Evolutionary conservation across 768 basidiomycete genomes (phyloP).

Genomic region (Xanthoconium purpureum): DNA sequence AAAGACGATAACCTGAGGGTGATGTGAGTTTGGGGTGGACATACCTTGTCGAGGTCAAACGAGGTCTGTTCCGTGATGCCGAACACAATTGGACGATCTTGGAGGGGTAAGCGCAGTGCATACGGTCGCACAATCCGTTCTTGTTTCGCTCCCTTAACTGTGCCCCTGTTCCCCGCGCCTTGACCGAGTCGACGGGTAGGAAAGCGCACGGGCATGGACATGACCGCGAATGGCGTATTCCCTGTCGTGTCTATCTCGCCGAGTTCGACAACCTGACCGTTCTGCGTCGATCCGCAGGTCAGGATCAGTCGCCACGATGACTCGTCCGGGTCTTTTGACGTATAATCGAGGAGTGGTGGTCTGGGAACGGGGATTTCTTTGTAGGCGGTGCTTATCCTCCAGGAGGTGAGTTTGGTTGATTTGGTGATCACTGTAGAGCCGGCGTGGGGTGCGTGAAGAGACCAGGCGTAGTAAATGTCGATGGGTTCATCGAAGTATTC

Average conservation of each 20-base stretch:
- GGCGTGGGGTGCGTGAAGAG: conserved; percentile 23
- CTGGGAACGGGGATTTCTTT: conserved; percentile 68
- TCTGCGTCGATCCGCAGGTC: conserved; percentile 33
- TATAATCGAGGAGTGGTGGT: conserved; percentile 42
- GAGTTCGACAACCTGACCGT: conserved; percentile 41
- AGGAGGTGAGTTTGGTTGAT: conserved; percentile 70
- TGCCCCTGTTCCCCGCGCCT: background rate
- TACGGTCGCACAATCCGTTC: conserved; percentile 51
- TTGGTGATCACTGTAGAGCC: conserved; percentile 33
- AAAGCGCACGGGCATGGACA: conserved; percentile 63
- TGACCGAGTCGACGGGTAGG: conserved; percentile 25
- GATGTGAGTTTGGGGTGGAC: conserved; percentile 4
- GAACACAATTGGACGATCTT: conserved; percentile 30
- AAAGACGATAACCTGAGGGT: background rate
- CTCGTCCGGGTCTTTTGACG: conserved; percentile 37
- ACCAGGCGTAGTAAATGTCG: conserved; percentile 75
- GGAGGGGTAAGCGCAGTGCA: background rate
- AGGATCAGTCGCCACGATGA: conserved; percentile 62
- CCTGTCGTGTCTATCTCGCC: conserved; percentile 40
- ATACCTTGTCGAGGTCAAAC: conserved; percentile 91
- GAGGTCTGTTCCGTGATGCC: conserved; percentile 76
- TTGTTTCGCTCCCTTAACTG: conserved; percentile 47
- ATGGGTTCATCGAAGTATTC: conserved; percentile 54
- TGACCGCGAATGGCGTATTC: conserved; percentile 52
- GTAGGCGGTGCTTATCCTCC: conserved; percentile 65